These are phyloP conservation scores for Guadua angustifolia DNA, from an alignment of 176 grass and related monocot genomes.

Conservation along the genomic window DNA sequence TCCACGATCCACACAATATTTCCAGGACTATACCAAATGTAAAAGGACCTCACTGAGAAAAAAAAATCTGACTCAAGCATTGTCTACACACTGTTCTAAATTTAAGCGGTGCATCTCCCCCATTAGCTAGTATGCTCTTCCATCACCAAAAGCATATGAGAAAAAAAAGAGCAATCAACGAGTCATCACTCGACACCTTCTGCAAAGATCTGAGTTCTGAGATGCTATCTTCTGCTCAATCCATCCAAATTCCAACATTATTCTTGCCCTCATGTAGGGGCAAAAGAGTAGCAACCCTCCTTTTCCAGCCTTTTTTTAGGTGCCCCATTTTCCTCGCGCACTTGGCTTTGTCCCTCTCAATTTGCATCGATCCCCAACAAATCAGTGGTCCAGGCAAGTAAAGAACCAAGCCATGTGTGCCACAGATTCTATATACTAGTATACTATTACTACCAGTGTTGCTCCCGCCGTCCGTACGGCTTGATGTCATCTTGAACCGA, in stretches of 20 bases:
- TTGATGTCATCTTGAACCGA: background rate
- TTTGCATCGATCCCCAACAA: background rate
- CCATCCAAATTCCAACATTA: conserved; percentile 29
- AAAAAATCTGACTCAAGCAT: background rate
- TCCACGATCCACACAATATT: background rate
- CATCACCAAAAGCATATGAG: background rate
- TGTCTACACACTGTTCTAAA: background rate
- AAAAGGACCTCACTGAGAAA: background rate
- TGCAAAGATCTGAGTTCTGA: background rate
- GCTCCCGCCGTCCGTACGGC: background rate
- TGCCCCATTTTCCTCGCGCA: background rate
- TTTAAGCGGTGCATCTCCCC: background rate
- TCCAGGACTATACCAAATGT: background rate
- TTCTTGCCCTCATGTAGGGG: conserved; percentile 1
- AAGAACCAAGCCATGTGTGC: conserved; percentile 11
- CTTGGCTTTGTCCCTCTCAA: background rate
- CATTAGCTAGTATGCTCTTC: background rate
- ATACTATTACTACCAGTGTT: no score
- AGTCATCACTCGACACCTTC: background rate
- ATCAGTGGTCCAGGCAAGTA: background rate
- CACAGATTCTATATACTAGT: background rate
- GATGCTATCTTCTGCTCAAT: background rate
- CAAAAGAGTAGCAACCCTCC: background rate
- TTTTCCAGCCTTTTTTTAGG: background rate
- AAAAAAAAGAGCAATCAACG: background rate